Evolutionary conservation across 805 yeast species (phyloP), one percentile per base, ranked within the genome.

Genomic region (Jamesozyma jinghongensis): DNA sequence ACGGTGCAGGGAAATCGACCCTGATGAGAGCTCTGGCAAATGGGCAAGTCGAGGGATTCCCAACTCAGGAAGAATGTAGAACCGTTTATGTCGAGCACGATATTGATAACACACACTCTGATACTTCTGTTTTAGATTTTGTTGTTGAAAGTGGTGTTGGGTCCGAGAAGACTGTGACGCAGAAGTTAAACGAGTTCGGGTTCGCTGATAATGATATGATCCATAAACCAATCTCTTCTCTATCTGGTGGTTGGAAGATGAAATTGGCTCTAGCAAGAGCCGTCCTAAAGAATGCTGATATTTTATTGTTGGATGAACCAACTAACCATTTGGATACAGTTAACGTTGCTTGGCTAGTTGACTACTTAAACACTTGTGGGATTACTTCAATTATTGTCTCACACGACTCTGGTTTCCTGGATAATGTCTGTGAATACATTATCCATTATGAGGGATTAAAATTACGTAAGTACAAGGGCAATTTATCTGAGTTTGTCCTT

Each of bases 161-260:
- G 63, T 70, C 83, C 59, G 70, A 63, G 56, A 92, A 79, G 53
- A 75, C 67, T 49, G 83, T 84, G 54, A 69, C 64, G 52, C 71
- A 64, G 48, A 83, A 85, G 69, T 79, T 88, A 67, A 70, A 68
- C 50, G 95, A 85, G 70, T 87, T 88, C 74, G 77, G 78, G 59
- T 88, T 88, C 85, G 26, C 26, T 7, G 59, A 87, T 54, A 85
- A 83, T 41, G 94, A 79, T 63, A 88, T 87, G 94, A 76, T 81
- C 62, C 63, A 61, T 49, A 82, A 81, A 90, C 92, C 95, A 61
- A 87, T 87, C 68, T 78, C 84, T 64, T 84, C 95, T 48, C 77
- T 88, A 57, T 88, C 97, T 64, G 97, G 97, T 79, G 97, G 97
- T 79, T 87, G 97, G 97, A 88, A 88, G 80, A 87, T 87, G 97